These are phyloP conservation scores for Panicum miliaceum DNA, from an alignment of 176 grass and related monocot species.

Conservation along the genomic window DNA sequence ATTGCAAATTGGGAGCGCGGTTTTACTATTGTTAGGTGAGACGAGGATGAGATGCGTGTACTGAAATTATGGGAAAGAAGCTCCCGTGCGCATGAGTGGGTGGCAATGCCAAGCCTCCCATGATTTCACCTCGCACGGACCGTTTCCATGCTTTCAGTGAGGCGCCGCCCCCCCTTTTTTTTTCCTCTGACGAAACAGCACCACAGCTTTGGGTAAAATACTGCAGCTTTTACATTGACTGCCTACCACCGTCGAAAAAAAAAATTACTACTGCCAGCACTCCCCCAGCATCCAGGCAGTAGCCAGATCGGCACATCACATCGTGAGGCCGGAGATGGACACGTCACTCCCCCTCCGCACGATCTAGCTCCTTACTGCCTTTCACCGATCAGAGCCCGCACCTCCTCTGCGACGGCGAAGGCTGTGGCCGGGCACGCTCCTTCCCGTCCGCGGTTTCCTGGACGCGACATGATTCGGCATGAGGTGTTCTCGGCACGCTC, in stretches of 20 bases:
- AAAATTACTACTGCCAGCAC: neutral
- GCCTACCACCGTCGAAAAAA: no score
- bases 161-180: conserved; percentile 2
- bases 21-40: neutral
- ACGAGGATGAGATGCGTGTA: no score
- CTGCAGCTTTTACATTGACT: neutral
- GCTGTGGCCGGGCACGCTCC: neutral
- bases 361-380: neutral
- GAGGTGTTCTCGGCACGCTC: conserved; percentile 25
- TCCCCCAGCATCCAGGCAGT: neutral
- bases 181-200: neutral
- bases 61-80: neutral
- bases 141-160: conserved; percentile 34
- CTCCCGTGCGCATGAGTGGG: neutral
- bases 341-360: neutral
- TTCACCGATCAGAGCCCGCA: conserved; percentile 1
- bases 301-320: neutral
- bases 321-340: neutral
- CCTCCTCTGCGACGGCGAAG: neutral
- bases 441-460: neutral
- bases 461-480: conserved; percentile 29
- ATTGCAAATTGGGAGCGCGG: neutral
- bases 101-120: neutral
- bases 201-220: conserved; percentile 1
- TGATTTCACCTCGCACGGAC: conserved; percentile 20